These are phyloP conservation scores for Ploettnerulaceae sp. DNA, from an alignment of 2,329 filamentous ascomycete species.

Conservation along the genomic window DNA sequence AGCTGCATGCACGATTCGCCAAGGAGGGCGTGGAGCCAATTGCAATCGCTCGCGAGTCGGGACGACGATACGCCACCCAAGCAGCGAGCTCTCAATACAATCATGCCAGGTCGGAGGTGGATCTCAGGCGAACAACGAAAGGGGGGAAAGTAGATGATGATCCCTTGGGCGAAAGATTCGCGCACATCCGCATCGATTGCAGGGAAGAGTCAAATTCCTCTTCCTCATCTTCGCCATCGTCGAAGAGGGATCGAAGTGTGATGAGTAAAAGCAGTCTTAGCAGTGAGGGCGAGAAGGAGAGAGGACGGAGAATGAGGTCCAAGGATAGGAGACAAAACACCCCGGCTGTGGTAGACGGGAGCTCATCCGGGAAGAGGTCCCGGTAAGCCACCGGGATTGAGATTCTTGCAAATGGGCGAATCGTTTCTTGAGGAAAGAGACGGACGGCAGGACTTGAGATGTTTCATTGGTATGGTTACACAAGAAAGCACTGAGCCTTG, in stretches of 20 bases:
- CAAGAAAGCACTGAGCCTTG: too few species aligned
- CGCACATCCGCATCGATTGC: neutral
- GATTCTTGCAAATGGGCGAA: too few species aligned
- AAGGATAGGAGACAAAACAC: neutral
- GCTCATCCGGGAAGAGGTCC: constrained; percentile 1
- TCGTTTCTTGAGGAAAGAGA: too few species aligned
- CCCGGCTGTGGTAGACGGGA: constrained; percentile 6
- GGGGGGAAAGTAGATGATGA: neutral
- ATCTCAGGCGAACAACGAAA: neutral
- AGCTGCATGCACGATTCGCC: constrained; percentile 10
- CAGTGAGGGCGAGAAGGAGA: constrained; percentile 4
- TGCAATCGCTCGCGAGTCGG: neutral
- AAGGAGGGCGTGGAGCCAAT: constrained; percentile 15
- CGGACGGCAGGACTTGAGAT: too few species aligned
- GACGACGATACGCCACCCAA: neutral
- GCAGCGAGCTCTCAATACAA: neutral
- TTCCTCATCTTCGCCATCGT: neutral
- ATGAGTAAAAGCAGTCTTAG: neutral
- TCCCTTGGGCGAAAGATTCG: neutral
- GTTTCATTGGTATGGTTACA: too few species aligned
- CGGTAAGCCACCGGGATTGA: too few species aligned
- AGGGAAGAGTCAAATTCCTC: neutral
- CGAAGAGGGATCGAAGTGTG: neutral
- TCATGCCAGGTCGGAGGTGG: neutral
- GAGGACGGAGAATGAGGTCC: neutral